These are phyloP conservation scores for Skeletonema tropicum DNA, from an alignment of 108 stramenopile species.

Conservation along the genomic window DNA sequence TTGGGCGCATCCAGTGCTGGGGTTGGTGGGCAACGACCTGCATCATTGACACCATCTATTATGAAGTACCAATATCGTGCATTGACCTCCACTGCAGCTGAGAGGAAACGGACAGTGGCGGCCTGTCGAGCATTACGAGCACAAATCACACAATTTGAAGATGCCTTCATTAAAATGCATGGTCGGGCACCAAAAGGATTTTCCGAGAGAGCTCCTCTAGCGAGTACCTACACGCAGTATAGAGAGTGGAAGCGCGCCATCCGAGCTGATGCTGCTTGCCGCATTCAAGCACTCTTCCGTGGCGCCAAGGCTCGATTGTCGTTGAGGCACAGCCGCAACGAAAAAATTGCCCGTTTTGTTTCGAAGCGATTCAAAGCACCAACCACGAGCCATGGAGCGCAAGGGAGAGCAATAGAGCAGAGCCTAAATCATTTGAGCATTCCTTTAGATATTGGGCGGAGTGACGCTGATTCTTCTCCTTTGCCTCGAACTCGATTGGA, in stretches of 20 bases:
- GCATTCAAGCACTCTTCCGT: slow-evolving; percentile 83
- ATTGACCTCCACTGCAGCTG: slow-evolving; percentile 84
- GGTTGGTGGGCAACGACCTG: slow-evolving; percentile 42
- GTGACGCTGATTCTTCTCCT: slow-evolving; percentile 32
- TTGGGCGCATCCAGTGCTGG: slow-evolving; percentile 46
- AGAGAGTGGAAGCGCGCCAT: slow-evolving; percentile 90
- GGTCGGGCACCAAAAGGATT: slow-evolving; percentile 82
- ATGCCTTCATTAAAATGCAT: slow-evolving; percentile 78
- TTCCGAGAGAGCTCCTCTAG: slow-evolving; percentile 83
- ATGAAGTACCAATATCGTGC: slow-evolving; percentile 70
- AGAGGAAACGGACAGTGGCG: slow-evolving; percentile 85
- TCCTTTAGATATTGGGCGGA: slow-evolving; percentile 71
- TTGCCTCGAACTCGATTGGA: slow-evolving; percentile 38
- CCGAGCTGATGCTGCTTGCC: slow-evolving; percentile 84
- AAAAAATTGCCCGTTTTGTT: slow-evolving; percentile 56
- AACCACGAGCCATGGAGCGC: slow-evolving; percentile 1
- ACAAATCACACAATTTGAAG: slow-evolving; percentile 89
- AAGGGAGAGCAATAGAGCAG: slow-evolving; percentile 11
- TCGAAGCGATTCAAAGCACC: slow-evolving; percentile 47
- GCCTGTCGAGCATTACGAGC: slow-evolving; percentile 87
- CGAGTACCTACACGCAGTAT: slow-evolving; percentile 89
- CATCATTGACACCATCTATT: slow-evolving; percentile 42
- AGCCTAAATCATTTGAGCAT: slow-evolving; percentile 67
- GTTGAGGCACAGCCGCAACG: slow-evolving; percentile 57
- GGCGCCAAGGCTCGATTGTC: slow-evolving; percentile 59